These are phyloP conservation scores for Cutaneotrichosporon sp. DNA, from an alignment of 1,284 basidiomycete genomes.

Conservation along the genomic window DNA sequence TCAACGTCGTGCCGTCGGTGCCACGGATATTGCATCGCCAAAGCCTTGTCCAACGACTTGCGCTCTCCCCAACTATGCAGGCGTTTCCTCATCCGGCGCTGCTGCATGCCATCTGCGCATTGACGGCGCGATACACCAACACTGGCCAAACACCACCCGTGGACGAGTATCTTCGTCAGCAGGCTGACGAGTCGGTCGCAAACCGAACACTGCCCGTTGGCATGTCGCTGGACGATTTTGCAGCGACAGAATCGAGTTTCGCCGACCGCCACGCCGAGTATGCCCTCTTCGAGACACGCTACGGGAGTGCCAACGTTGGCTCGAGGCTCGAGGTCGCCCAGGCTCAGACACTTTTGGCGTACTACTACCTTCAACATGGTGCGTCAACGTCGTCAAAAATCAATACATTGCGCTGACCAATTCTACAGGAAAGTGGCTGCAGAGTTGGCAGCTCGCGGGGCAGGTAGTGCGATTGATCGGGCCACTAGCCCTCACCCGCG, in stretches of 20 bases:
- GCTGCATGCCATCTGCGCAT: conserved; percentile 49
- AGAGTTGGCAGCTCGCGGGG: conserved; percentile 35
- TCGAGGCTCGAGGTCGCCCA: conserved; percentile 32
- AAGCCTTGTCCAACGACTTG: conserved; percentile 41
- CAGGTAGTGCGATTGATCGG: conserved; percentile 19
- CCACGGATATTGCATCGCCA: conserved; percentile 40
- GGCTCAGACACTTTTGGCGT: conserved; percentile 22
- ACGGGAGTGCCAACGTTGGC: conserved; percentile 10
- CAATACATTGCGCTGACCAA: background rate
- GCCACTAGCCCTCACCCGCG: conserved; percentile 29
- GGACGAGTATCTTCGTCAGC: conserved; percentile 15
- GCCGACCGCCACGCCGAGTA: conserved; percentile 28
- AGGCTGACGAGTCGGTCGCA: conserved; percentile 12
- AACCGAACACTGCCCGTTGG: background rate
- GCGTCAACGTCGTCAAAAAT: background rate
- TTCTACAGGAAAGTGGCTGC: conserved; percentile 29
- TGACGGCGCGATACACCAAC: conserved; percentile 40
- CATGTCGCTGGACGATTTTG: conserved; percentile 9
- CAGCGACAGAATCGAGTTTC: conserved; percentile 23
- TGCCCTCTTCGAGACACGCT: conserved; percentile 18
- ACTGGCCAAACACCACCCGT: conserved; percentile 25
- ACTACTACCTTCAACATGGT: conserved; percentile 27
- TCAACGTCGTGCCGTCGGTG: conserved; percentile 40
- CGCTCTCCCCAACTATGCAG: conserved; percentile 46
- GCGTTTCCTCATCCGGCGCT: conserved; percentile 47